Evolutionary conservation across 2,329 filamentous ascomycete species (phyloP).

Genomic region (Sporothrix globosa): DNA sequence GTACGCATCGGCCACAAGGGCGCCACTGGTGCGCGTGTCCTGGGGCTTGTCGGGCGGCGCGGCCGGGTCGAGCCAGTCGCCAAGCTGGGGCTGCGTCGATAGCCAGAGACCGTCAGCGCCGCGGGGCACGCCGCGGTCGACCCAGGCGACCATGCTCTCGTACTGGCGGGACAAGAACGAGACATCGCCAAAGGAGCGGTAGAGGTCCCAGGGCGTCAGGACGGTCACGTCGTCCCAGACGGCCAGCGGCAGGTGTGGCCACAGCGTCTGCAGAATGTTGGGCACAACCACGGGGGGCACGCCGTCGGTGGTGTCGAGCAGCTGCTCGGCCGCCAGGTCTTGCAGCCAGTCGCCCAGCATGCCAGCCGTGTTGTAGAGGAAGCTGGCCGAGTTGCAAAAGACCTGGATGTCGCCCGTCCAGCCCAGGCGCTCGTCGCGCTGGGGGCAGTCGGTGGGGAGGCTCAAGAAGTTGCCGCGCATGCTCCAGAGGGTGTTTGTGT

Average conservation of each 20-base stretch:
- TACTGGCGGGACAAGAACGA: constrained; percentile 41
- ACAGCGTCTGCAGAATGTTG: constrained; percentile 31
- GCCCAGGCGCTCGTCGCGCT: constrained; percentile 58
- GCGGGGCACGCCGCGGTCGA: constrained; percentile 35
- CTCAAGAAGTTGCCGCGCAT: no score
- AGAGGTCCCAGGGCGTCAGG: constrained; percentile 42
- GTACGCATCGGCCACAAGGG: constrained; percentile 47
- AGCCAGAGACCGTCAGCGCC: constrained; percentile 44
- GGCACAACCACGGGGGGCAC: constrained; percentile 42
- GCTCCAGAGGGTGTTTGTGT: constrained; percentile 59
- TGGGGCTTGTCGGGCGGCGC: constrained; percentile 45
- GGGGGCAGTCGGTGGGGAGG: no score
- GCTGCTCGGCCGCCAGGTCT: constrained; percentile 43
- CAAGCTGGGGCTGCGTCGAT: constrained; percentile 42
- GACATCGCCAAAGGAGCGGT: constrained; percentile 39
- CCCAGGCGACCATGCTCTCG: constrained; percentile 41
- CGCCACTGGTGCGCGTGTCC: constrained; percentile 42
- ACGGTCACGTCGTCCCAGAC: constrained; percentile 42
- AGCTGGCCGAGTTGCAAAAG: constrained; percentile 56
- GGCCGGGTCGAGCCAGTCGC: constrained; percentile 49
- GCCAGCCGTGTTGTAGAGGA: constrained; percentile 57
- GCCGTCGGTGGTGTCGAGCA: constrained; percentile 42
- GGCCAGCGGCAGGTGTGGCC: constrained; percentile 41
- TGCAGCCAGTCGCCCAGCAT: constrained; percentile 54
- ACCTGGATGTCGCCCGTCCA: constrained; percentile 58